These are phyloP conservation scores for Cornus controversa DNA, from an alignment of 148 eudicot species.

Conservation along the genomic window DNA sequence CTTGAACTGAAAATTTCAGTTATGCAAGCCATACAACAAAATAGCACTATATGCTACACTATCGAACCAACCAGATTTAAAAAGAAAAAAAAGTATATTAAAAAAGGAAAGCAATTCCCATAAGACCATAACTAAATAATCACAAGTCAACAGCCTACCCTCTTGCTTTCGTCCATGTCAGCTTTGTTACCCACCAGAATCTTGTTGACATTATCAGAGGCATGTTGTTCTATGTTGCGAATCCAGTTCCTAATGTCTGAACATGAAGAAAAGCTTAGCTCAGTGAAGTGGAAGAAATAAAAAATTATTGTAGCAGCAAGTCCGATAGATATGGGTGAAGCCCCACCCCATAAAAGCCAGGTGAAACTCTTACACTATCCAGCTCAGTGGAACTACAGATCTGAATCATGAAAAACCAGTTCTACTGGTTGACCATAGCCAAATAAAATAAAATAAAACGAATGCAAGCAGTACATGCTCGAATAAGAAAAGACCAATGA, in stretches of 20 bases:
- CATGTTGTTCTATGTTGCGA: slow-evolving; percentile 50
- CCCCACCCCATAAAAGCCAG: neutral
- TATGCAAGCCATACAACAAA: neutral
- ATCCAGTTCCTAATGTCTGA: slow-evolving; percentile 50
- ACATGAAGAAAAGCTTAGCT: slow-evolving; percentile 4
- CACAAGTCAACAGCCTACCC: slow-evolving; percentile 20
- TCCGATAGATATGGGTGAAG: neutral
- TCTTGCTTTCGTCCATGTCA: slow-evolving; percentile 54
- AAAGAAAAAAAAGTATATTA: neutral
- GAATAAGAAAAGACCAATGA: neutral
- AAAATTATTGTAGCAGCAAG: neutral
- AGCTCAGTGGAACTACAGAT: neutral
- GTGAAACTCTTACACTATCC: neutral
- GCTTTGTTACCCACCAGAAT: slow-evolving; percentile 52
- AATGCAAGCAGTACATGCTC: neutral
- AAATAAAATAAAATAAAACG: neutral
- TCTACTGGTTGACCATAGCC: neutral
- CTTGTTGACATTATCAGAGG: slow-evolving; percentile 52
- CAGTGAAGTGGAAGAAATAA: neutral
- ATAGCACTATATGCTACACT: neutral
- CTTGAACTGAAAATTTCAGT: neutral
- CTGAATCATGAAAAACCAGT: neutral
- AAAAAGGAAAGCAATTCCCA: too few relatives aligned
- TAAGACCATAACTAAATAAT: neutral
- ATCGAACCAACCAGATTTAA: neutral